A percentile compares a stretch with the other conserved stretches of the same genome.
Evolutionary conservation across 495 filamentous ascomycete species (phyloP).

Genomic region (Annulohypoxylon stygium): DNA sequence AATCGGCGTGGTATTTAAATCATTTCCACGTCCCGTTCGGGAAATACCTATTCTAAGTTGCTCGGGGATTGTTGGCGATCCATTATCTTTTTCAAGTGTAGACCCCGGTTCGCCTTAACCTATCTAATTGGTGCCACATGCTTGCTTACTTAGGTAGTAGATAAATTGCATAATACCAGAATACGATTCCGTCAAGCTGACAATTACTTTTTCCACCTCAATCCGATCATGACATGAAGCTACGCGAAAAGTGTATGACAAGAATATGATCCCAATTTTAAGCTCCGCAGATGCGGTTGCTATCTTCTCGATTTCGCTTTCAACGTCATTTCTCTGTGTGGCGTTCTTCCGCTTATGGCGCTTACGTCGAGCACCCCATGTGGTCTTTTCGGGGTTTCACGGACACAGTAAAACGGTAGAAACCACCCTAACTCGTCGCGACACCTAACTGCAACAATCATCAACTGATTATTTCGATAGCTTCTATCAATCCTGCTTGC

Average conservation of each 20-base stretch:
- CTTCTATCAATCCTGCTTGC: slow-evolving; percentile 22
- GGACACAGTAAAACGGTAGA: slow-evolving; percentile 25
- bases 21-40: slow-evolving; percentile 13
- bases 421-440: background rate
- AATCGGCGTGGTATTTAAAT: slow-evolving; percentile 21
- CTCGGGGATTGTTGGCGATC: background rate
- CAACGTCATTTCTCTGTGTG: slow-evolving; percentile 14
- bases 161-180: background rate
- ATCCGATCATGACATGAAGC: background rate
- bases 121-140: slow-evolving; percentile 20
- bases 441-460: background rate
- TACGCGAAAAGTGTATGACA: background rate
- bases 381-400: slow-evolving; percentile 24
- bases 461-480: slow-evolving; percentile 17
- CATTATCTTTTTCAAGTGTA: background rate
- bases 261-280: slow-evolving; percentile 19
- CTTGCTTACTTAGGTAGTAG: too few species aligned
- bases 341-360: slow-evolving; percentile 13
- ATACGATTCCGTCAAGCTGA: slow-evolving; percentile 19
- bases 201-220: background rate
- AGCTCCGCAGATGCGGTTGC: slow-evolving; percentile 6
- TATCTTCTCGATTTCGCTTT: slow-evolving; percentile 24
- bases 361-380: slow-evolving; percentile 7
- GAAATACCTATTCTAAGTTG: slow-evolving; percentile 2
- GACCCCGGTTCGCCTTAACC: slow-evolving; percentile 4